phyloP scores from a whole-genome alignment of 352 stramenopile genomes.

The Phytopythium litorale region DNA sequence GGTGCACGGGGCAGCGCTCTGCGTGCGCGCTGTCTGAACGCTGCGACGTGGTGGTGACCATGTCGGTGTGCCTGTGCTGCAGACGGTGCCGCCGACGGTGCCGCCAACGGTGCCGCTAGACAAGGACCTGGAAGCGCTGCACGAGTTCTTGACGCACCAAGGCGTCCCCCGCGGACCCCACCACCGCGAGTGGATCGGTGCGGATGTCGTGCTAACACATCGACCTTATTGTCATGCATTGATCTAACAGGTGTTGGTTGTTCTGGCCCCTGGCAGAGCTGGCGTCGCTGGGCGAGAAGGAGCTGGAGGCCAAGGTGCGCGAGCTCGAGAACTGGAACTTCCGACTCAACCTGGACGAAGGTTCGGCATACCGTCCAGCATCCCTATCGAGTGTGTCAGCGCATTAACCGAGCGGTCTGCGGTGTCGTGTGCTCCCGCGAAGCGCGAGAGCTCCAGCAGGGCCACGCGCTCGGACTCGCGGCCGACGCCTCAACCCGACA shows the following conservation, averaged over 20 bases:
- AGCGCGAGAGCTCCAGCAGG: constrained; percentile 5
- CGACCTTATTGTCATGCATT: too few species aligned
- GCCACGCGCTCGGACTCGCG: not conserved
- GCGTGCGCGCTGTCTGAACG: not conserved
- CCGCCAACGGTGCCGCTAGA: constrained; percentile 41
- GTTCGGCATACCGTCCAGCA: constrained; percentile 15
- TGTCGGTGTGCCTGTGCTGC: not conserved
- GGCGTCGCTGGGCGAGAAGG: constrained; percentile 49
- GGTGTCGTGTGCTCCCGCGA: not conserved
- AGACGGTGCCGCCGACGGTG: constrained; percentile 65
- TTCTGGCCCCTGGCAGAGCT: constrained; percentile 26
- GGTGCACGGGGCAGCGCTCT: not conserved
- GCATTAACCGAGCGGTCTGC: not conserved
- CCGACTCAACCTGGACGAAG: constrained; percentile 74
- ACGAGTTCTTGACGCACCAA: constrained; percentile 56
- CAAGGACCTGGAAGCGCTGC: constrained; percentile 48
- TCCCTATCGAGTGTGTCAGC: not conserved
- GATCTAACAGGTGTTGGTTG: too few species aligned
- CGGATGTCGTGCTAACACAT: not conserved
- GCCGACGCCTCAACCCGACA: not conserved
- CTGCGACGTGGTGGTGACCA: not conserved
- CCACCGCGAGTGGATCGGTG: constrained; percentile 45
- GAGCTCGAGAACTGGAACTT: constrained; percentile 85
- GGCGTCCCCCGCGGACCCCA: constrained; percentile 19
- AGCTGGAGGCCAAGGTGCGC: constrained; percentile 63